A percentile compares a stretch with the other conserved stretches of the same genome.
These are phyloP conservation scores for Trichoderma parareesei DNA, from an alignment of 495 filamentous ascomycete genomes.

Conservation along the genomic window DNA sequence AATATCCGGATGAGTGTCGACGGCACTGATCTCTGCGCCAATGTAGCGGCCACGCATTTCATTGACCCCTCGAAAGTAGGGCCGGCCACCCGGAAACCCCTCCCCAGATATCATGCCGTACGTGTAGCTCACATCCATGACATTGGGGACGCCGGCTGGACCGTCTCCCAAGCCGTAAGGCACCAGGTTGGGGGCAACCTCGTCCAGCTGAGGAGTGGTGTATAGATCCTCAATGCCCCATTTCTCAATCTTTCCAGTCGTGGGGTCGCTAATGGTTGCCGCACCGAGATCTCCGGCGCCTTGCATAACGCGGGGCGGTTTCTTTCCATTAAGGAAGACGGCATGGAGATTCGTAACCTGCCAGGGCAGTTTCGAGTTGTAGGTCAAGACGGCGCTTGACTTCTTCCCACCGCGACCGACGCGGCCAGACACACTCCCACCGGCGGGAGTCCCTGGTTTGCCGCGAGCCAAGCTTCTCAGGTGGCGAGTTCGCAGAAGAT, in stretches of 20 bases:
- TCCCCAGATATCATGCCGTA: constrained; percentile 81
- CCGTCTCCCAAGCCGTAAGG: constrained; percentile 73
- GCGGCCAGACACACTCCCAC: constrained; percentile 28
- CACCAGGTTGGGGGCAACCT: constrained; percentile 63
- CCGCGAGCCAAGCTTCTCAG: constrained; percentile 71
- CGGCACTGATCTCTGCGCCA: constrained; percentile 39
- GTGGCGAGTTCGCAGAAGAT: constrained; percentile 77
- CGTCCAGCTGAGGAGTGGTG: constrained; percentile 64
- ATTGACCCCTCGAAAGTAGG: constrained; percentile 64
- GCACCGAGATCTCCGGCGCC: constrained; percentile 67
- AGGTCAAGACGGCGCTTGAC: constrained; percentile 55
- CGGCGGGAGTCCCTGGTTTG: constrained; percentile 43
- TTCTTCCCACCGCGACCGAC: constrained; percentile 47
- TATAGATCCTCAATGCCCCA: constrained; percentile 75
- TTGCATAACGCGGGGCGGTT: constrained; percentile 69
- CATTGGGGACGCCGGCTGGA: constrained; percentile 66
- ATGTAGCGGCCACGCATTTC: constrained; percentile 76
- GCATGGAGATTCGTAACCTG: constrained; percentile 71
- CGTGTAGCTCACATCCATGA: constrained; percentile 79
- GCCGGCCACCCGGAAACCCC: constrained; percentile 69
- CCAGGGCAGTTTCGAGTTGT: constrained; percentile 69
- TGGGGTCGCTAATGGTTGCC: constrained; percentile 67
- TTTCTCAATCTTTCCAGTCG: constrained; percentile 66
- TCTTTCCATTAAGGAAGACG: constrained; percentile 58
- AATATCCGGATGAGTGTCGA: constrained; percentile 51